Percentiles rank a stretch among this genome's conserved stretches.
phyloP scores from a whole-genome alignment of 495 filamentous ascomycete genomes.

The Hapsidospora chrysogenum region DNA sequence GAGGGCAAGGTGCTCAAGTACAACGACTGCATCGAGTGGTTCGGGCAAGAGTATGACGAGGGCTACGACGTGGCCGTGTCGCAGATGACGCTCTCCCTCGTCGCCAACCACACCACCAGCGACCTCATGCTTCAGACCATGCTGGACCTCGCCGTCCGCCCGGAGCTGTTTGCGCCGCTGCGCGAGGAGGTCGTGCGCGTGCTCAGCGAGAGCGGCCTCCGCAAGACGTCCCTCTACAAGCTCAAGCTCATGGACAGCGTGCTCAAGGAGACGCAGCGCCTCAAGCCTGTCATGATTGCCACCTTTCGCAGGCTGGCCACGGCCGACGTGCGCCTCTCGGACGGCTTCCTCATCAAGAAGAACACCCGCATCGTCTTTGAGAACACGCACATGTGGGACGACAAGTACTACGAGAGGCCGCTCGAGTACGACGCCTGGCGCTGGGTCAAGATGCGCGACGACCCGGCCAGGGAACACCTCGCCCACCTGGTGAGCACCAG shows the following conservation, averaged over 20 bases:
- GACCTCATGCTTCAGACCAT: conserved; percentile 18
- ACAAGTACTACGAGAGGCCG: conserved; percentile 23
- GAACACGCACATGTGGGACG: conserved; percentile 15
- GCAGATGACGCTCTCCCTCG: neutral
- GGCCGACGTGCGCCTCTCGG: conserved; percentile 21
- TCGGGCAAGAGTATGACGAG: neutral
- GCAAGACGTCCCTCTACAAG: conserved; percentile 32
- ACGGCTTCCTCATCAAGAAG: conserved; percentile 34
- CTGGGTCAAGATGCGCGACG: conserved; percentile 22
- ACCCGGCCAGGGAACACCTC: conserved; percentile 20
- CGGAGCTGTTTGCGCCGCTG: conserved; percentile 30
- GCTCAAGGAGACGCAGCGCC: conserved; percentile 26
- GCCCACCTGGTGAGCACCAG: conserved; percentile 30
- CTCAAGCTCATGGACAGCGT: conserved; percentile 36
- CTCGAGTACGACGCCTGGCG: conserved; percentile 28
- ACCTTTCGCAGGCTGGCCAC: conserved; percentile 23
- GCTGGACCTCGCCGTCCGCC: conserved; percentile 31
- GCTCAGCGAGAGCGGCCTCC: conserved; percentile 19
- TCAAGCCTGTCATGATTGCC: conserved; percentile 19
- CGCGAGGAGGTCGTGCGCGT: conserved; percentile 24
- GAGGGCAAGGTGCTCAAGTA: neutral
- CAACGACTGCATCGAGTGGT: neutral
- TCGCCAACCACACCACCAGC: conserved; percentile 13
- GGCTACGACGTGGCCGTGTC: neutral
- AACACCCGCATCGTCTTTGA: conserved; percentile 21